Conservation (phyloP, 2,329 filamentous ascomycete species). For the Madurella fahalii region DNA sequence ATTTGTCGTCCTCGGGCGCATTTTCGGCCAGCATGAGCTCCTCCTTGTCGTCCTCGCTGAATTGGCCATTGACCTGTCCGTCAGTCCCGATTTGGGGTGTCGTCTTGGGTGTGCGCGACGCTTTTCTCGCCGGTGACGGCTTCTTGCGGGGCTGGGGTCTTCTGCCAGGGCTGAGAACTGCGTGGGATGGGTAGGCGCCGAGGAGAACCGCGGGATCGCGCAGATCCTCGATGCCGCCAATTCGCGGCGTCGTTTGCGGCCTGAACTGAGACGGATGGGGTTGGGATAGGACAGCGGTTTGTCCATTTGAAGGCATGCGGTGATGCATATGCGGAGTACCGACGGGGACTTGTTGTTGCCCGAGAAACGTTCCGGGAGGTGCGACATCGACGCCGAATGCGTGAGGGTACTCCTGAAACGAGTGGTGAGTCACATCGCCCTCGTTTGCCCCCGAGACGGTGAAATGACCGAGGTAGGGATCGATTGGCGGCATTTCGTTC, state of each 20-base stretch:
- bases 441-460: conserved; percentile 32
- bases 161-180: conserved; percentile 17
- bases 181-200: conserved; percentile 17
- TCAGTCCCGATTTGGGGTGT: conserved; percentile 15
- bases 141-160: conserved; percentile 21
- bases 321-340: conserved; percentile 22
- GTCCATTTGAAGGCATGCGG: conserved; percentile 21
- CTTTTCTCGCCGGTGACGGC: conserved; percentile 15
- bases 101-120: conserved; percentile 17
- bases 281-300: conserved; percentile 22
- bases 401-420: conserved; percentile 25
- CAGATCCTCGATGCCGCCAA: conserved; percentile 25
- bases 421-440: conserved; percentile 30
- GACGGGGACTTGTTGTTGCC: conserved; percentile 13
- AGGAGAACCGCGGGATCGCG: conserved; percentile 19
- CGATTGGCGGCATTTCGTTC: conserved; percentile 33
- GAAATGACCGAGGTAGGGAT: conserved; percentile 37
- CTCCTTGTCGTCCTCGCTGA: conserved; percentile 21
- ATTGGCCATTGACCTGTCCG: conserved; percentile 1
- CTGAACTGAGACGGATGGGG: conserved; percentile 24
- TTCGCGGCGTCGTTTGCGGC: conserved; percentile 11
- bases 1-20: conserved; percentile 46
- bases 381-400: conserved; percentile 19
- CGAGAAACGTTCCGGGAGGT: conserved; percentile 7
- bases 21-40: conserved; percentile 38